phyloP scores from a whole-genome alignment of 331 rosid genomes.

The Acacia concinna region DNA sequence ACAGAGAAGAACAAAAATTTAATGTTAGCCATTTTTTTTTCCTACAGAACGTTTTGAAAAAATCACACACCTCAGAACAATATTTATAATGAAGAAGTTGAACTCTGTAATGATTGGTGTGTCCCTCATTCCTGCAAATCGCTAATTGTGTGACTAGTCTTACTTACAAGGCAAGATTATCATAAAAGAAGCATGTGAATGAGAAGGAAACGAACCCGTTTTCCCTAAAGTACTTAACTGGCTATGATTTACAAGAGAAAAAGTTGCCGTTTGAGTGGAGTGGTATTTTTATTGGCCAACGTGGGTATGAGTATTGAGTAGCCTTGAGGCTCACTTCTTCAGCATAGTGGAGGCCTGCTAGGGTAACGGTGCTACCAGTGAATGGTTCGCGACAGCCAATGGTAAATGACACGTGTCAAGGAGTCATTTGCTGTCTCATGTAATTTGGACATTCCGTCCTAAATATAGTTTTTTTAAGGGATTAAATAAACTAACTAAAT shows the following conservation, averaged over 20 bases:
- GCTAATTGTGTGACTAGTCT: background rate
- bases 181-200: background rate
- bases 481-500: too few species aligned
- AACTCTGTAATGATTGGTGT: background rate
- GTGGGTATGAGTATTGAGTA: background rate
- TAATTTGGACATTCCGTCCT: too few species aligned
- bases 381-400: background rate
- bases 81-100: background rate
- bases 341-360: background rate
- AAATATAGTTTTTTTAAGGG: too few species aligned
- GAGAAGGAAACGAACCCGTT: background rate
- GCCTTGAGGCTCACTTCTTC: background rate
- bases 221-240: background rate
- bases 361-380: background rate
- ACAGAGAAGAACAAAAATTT: background rate
- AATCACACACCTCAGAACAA: background rate
- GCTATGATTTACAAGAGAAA: background rate
- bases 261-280: background rate
- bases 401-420: background rate
- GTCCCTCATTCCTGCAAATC: slow-evolving; percentile 9
- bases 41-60: background rate
- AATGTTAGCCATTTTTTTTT: background rate
- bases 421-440: background rate
- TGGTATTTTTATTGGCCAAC: background rate
- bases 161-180: slow-evolving; percentile 21